Percentiles rank a stretch among this genome's conserved stretches.
Evolutionary conservation across 495 filamentous ascomycete genomes (phyloP).

Genomic region (Tuber indicum): DNA sequence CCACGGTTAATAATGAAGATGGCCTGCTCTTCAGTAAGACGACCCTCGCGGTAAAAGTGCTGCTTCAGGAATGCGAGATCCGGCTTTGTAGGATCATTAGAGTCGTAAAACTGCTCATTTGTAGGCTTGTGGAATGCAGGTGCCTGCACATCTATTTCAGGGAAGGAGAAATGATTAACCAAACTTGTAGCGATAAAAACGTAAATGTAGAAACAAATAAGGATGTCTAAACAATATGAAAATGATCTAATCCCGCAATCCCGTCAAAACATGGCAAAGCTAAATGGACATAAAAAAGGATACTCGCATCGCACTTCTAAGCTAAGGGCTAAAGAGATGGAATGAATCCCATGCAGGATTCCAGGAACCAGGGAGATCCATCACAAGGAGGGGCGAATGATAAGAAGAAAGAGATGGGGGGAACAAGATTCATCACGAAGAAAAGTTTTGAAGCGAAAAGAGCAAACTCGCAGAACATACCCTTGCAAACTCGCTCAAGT

Average conservation of each 20-base stretch:
- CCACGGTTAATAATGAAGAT: conserved; percentile 87
- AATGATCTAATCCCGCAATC: neutral
- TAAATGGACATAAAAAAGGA: neutral
- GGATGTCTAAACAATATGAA: neutral
- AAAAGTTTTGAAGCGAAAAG: neutral
- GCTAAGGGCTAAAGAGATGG: neutral
- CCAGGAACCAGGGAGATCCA: neutral
- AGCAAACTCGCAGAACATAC: conserved; percentile 49
- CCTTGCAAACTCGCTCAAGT: conserved; percentile 91
- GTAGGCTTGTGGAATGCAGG: conserved; percentile 85
- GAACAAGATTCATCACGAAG: neutral
- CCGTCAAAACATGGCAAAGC: neutral
- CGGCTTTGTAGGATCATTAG: conserved; percentile 77
- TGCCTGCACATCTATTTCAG: conserved; percentile 61
- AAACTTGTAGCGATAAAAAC: neutral
- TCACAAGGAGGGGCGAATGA: neutral
- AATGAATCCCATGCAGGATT: neutral
- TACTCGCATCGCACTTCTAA: neutral
- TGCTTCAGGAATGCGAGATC: conserved; percentile 92
- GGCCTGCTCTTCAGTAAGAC: conserved; percentile 92
- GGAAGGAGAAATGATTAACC: conserved; percentile 14
- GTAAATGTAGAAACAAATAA: neutral
- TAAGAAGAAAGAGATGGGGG: neutral
- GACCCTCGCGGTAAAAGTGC: conserved; percentile 95
- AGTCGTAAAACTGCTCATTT: conserved; percentile 65